phyloP scores from a whole-genome alignment of 257 asterid species.

The Apocynum venetum region DNA sequence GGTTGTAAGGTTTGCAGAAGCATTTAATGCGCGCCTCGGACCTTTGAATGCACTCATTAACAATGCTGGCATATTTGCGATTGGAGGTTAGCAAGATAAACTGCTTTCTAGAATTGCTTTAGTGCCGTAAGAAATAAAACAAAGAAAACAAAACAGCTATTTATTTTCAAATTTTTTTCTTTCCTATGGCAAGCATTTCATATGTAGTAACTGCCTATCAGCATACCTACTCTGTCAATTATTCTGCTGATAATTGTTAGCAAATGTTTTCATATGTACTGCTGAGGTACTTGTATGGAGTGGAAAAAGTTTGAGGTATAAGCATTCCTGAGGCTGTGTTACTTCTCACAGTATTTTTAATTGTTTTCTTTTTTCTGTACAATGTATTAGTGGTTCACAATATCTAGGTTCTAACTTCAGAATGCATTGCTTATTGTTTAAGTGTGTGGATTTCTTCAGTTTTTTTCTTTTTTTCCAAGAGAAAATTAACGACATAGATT shows the following conservation, averaged over 20 bases:
- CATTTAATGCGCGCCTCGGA: conserved; percentile 73
- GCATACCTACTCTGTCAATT: neutral
- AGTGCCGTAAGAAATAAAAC: neutral
- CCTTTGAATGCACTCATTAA: conserved; percentile 81
- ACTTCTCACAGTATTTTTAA: neutral
- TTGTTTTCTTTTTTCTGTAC: neutral
- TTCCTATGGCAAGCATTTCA: neutral
- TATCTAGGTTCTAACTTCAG: neutral
- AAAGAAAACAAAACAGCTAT: neutral
- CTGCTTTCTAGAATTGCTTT: neutral
- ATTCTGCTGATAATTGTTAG: neutral
- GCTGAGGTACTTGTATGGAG: neutral
- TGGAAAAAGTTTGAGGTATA: neutral
- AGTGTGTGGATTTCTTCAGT: neutral
- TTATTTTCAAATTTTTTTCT: neutral
- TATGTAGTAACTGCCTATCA: neutral
- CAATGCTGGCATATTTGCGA: conserved; percentile 91
- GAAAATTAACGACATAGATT: neutral
- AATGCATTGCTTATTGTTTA: neutral
- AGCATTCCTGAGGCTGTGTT: too few species aligned
- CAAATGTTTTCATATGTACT: neutral
- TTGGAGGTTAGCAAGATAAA: conserved; percentile 53
- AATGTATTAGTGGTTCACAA: neutral
- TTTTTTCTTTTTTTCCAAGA: neutral
- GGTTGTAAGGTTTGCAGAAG: conserved; percentile 76